A percentile compares a stretch with the other conserved stretches of the same genome.
Conservation (phyloP, 2,329 filamentous ascomycete genomes). For the Simplicillium aogashimaense region DNA sequence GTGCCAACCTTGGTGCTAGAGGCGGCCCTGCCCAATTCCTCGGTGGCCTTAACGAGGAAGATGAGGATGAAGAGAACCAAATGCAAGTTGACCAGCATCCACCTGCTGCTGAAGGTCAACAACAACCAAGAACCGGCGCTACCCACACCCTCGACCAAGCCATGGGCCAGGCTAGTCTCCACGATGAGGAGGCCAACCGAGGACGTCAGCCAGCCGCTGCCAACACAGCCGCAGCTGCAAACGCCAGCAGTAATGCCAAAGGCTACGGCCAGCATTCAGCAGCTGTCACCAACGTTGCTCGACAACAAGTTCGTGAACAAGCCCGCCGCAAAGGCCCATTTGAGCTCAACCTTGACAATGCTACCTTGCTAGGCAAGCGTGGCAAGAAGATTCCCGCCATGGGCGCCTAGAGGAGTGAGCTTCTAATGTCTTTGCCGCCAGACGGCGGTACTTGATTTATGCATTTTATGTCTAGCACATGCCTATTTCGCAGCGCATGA, state of each 20-base stretch:
- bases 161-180: slow-evolving; percentile 73
- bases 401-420: slow-evolving; percentile 19
- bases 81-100: slow-evolving; percentile 56
- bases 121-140: slow-evolving; percentile 30
- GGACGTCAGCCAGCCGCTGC: slow-evolving; percentile 13
- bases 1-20: slow-evolving; percentile 72
- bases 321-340: slow-evolving; percentile 71
- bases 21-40: slow-evolving; percentile 47
- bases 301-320: slow-evolving; percentile 62
- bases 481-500: not conserved
- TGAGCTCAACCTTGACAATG: slow-evolving; percentile 83
- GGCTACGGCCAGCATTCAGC: slow-evolving; percentile 89
- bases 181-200: slow-evolving; percentile 30
- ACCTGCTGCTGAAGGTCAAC: slow-evolving; percentile 23
- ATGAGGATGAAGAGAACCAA: slow-evolving; percentile 49
- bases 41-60: slow-evolving; percentile 60
- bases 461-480: not conserved
- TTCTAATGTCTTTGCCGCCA: not conserved
- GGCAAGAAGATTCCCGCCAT: slow-evolving; percentile 42
- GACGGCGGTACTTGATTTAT: not conserved
- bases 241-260: slow-evolving; percentile 29
- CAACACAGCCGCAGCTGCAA: slow-evolving; percentile 13
- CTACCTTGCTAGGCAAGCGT: slow-evolving; percentile 73
- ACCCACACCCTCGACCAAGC: slow-evolving; percentile 74
- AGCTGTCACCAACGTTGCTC: slow-evolving; percentile 72